Evolutionary conservation across 768 basidiomycete species (phyloP).

Genomic region (Boletus barrowsii): DNA sequence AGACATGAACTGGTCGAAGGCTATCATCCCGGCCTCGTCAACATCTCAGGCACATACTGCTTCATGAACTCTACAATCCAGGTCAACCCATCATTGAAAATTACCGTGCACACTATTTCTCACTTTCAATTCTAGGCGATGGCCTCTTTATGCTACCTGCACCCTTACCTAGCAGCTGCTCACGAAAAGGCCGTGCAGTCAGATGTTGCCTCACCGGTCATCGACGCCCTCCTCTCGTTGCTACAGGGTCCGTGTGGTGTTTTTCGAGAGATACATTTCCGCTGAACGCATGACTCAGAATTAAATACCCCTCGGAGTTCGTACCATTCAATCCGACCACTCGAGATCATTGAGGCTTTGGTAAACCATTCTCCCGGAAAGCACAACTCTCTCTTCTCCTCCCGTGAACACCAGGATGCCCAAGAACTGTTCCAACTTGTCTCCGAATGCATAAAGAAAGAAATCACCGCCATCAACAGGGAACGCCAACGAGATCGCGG

Average conservation of each 20-base stretch:
- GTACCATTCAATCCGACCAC: constrained; percentile 65
- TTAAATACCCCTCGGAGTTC: constrained; percentile 61
- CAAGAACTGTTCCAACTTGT: constrained; percentile 97
- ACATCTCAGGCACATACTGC: constrained; percentile 94
- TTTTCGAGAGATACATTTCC: background rate
- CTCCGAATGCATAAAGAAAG: constrained; percentile 85
- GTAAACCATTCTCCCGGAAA: constrained; percentile 51
- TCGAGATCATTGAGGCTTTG: constrained; percentile 68
- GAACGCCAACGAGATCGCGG: constrained; percentile 73
- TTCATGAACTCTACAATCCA: constrained; percentile 98
- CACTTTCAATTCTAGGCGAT: constrained; percentile 58
- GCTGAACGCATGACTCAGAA: constrained; percentile 38
- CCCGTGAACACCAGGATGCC: constrained; percentile 95
- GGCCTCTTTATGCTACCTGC: constrained; percentile 80
- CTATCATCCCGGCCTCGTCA: constrained; percentile 88
- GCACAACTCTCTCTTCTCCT: constrained; percentile 68
- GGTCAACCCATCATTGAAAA: constrained; percentile 37
- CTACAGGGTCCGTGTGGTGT: constrained; percentile 51
- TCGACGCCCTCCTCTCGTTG: constrained; percentile 74
- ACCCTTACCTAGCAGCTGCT: constrained; percentile 74
- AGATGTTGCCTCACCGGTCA: constrained; percentile 83
- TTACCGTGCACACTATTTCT: constrained; percentile 10
- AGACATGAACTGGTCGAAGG: constrained; percentile 33
- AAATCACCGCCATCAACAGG: constrained; percentile 67
- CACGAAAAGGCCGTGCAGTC: constrained; percentile 72